Percentiles rank a stretch among this genome's conserved stretches.
Evolutionary conservation across 768 basidiomycete species (phyloP).

Genomic region (Suillus bovinus): DNA sequence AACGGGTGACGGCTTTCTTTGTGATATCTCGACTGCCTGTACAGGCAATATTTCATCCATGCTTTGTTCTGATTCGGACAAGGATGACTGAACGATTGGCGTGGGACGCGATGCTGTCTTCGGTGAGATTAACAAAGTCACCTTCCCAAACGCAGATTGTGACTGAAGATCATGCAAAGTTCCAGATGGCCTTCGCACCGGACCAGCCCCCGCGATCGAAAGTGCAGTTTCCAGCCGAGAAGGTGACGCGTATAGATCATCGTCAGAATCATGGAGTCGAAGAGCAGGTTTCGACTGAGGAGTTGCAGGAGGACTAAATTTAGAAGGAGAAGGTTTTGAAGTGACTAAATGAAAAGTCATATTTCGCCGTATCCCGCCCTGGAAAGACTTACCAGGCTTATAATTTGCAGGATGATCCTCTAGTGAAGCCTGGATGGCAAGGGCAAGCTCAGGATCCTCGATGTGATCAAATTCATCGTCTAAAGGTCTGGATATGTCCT

Average conservation of each 20-base stretch:
- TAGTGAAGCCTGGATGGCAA: slow-evolving; percentile 65
- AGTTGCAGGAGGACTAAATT: slow-evolving; percentile 3
- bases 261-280: slow-evolving; percentile 32
- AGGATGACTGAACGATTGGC: slow-evolving; percentile 3
- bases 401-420: slow-evolving; percentile 28
- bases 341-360: neutral
- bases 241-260: slow-evolving; percentile 52
- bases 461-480: slow-evolving; percentile 36
- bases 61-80: slow-evolving; percentile 1
- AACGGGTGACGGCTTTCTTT: slow-evolving; percentile 4
- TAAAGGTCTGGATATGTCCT: slow-evolving; percentile 29
- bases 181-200: slow-evolving; percentile 26
- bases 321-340: slow-evolving; percentile 13
- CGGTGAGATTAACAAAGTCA: slow-evolving; percentile 31
- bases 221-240: slow-evolving; percentile 66
- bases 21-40: slow-evolving; percentile 11
- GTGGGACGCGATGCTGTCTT: slow-evolving; percentile 4
- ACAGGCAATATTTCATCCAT: slow-evolving; percentile 5
- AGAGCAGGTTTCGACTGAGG: neutral
- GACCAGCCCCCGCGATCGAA: slow-evolving; percentile 62
- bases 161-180: slow-evolving; percentile 16
- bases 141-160: slow-evolving; percentile 38
- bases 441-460: slow-evolving; percentile 56
- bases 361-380: too few species aligned
- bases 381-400: neutral